Conservation (phyloP, 139 green algal genomes). For the Marvania coccoides region DNA sequence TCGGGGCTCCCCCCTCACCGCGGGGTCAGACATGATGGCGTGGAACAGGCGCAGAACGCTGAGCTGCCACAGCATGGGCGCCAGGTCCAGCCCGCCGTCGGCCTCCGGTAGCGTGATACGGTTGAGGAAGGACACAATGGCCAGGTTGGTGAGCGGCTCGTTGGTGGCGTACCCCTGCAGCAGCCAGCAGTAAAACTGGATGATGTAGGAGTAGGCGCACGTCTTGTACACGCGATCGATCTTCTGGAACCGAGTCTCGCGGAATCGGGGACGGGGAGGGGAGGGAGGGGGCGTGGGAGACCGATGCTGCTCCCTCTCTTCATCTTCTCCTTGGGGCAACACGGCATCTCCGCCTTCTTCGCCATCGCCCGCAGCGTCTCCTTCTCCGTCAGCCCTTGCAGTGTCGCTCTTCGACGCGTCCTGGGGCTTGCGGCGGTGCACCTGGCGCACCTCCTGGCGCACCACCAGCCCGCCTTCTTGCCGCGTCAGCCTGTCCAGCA, state of each 20-base stretch:
- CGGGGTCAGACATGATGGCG: constrained; percentile 44
- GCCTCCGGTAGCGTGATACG: constrained; percentile 39
- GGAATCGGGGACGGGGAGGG: neutral
- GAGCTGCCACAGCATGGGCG: constrained; percentile 78
- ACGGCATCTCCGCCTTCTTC: neutral
- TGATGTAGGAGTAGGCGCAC: constrained; percentile 46
- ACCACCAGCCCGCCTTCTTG: constrained; percentile 1
- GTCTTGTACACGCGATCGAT: constrained; percentile 26
- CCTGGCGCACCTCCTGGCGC: neutral
- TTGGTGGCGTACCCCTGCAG: constrained; percentile 47
- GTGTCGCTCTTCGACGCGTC: neutral
- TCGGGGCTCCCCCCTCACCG: constrained; percentile 20
- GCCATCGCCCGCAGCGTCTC: neutral
- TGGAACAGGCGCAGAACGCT: constrained; percentile 69
- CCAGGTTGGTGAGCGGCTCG: constrained; percentile 39
- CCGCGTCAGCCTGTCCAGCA: constrained; percentile 48
- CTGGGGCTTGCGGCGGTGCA: neutral
- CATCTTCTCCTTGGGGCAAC: neutral
- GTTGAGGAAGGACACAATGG: constrained; percentile 45
- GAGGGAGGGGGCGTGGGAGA: neutral
- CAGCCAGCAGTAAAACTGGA: constrained; percentile 67
- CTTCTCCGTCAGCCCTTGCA: neutral
- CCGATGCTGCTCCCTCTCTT: neutral
- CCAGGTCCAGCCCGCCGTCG: constrained; percentile 44
- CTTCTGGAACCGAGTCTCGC: neutral